Evolutionary conservation across 2,329 filamentous ascomycete species (phyloP), one percentile per base, ranked within the genome.

Genomic region (Epichloe baconii): DNA sequence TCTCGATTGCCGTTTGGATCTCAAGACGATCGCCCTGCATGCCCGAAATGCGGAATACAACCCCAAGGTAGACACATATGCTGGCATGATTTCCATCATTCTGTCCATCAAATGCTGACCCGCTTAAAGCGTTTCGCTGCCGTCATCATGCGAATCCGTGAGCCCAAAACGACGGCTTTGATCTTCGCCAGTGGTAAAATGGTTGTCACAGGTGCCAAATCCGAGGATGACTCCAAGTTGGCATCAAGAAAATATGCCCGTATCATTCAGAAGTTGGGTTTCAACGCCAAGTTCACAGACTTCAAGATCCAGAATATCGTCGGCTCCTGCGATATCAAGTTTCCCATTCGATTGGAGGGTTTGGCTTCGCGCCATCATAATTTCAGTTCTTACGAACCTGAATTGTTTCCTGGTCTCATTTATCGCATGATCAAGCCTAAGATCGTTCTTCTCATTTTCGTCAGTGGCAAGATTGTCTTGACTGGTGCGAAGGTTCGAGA

Each of bases 261-360:
- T 64, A 97, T 98, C 70, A 97, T 98, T 62, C 93, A 98, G 78
- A 98, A 98, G 76, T 87, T 98, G 54, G 93, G 93, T 56, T 98
- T 98, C 79, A 95, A 96, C 61, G 91, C 93, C 63, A 96, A 96
- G 80, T 97, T 98, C 71, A 96, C 90, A 59, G 93, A 98, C 70
- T 98, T 98, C 76, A 98, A 97, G 80, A 98, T 98, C 64, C 90
- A 96, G 76, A 98, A 98, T 72, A 97, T 98, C 58, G 93, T 98
- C 59, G 93, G 93, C 57, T 95, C 89, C 54, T 97, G 91, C 70
- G 93, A 98, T 67, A 96, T 98, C 78, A 96, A 96, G 78, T 98
- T 98, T 74, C 93, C 93, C 50, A 96, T 98, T 61, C 88, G 93
- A 59, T 78, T 98, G 53, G 93, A 97, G 69, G 93, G 93, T 71